phyloP scores from a whole-genome alignment of 73 alveolate genomes.

The Paramecium octaurelia region DNA sequence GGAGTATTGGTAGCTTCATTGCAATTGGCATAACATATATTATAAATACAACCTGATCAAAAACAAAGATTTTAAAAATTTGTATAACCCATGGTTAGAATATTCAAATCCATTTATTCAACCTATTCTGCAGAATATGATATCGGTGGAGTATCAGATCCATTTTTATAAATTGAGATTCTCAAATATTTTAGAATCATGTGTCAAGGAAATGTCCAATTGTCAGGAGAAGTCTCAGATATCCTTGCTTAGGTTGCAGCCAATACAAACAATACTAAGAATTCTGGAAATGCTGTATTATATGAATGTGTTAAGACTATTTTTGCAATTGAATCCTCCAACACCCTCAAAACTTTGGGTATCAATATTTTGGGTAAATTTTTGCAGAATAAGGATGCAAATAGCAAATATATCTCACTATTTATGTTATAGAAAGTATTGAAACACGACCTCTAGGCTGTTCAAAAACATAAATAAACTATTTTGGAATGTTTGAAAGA shows the following conservation, averaged over 20 bases:
- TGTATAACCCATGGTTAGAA: constrained; percentile 83
- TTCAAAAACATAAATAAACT: constrained; percentile 56
- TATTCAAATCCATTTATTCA: constrained; percentile 85
- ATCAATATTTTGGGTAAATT: constrained; percentile 61
- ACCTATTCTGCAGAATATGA: constrained; percentile 97
- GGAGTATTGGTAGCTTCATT: constrained; percentile 91
- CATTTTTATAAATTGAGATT: constrained; percentile 97
- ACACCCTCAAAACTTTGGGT: constrained; percentile 89
- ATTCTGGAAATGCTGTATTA: constrained; percentile 94
- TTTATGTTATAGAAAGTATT: constrained; percentile 54
- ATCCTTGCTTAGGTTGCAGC: constrained; percentile 97
- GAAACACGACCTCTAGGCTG: constrained; percentile 50
- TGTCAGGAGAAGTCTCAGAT: constrained; percentile 97
- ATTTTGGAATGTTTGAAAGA: constrained; percentile 58
- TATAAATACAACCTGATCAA: constrained; percentile 80
- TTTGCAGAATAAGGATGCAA: constrained; percentile 48
- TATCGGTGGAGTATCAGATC: constrained; percentile 99
- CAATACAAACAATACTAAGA: constrained; percentile 87
- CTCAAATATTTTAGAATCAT: constrained; percentile 85
- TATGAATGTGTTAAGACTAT: constrained; percentile 99
- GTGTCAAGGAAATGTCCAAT: constrained; percentile 89
- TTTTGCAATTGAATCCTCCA: constrained; percentile 92
- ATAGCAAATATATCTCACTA: constrained; percentile 43
- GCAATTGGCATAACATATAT: constrained; percentile 83
- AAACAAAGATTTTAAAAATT: constrained; percentile 88